These are phyloP conservation scores for Fusarium irregulare DNA, from an alignment of 2,329 filamentous ascomycete genomes.

Conservation along the genomic window DNA sequence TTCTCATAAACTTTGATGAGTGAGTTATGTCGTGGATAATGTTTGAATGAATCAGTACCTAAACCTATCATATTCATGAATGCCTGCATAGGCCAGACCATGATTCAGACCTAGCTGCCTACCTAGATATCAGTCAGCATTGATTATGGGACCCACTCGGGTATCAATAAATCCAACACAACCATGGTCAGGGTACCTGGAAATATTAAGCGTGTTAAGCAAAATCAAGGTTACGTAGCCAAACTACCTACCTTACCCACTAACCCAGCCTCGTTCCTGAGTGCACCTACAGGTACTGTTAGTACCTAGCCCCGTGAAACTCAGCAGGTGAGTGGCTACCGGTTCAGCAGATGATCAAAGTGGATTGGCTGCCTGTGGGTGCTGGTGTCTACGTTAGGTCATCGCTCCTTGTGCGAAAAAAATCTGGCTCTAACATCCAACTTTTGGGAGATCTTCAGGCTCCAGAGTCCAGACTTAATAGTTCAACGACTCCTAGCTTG, in stretches of 20 bases:
- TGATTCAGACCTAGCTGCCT: slow-evolving; percentile 2
- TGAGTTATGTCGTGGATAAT: not conserved
- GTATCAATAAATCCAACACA: slow-evolving; percentile 16
- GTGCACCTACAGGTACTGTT: not conserved
- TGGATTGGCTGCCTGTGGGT: slow-evolving; percentile 26
- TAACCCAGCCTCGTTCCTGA: not conserved
- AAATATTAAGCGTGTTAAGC: slow-evolving; percentile 1
- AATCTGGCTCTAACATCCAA: slow-evolving; percentile 51
- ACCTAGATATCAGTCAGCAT: not conserved
- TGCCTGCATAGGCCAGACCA: not conserved
- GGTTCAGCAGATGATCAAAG: slow-evolving; percentile 6
- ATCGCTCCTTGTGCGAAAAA: slow-evolving; percentile 47
- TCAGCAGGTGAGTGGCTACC: slow-evolving; percentile 1
- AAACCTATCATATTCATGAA: not conserved
- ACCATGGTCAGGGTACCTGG: slow-evolving; percentile 11
- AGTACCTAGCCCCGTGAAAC: not conserved
- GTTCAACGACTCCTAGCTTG: slow-evolving; percentile 40
- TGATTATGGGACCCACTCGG: slow-evolving; percentile 24
- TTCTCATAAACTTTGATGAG: not conserved
- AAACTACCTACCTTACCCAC: not conserved
- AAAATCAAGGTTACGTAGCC: slow-evolving; percentile 29
- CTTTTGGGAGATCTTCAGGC: slow-evolving; percentile 44
- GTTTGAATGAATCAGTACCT: not conserved
- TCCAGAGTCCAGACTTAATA: slow-evolving; percentile 37
- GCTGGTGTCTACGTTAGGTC: slow-evolving; percentile 34